Evolutionary conservation across 305 asterid species (phyloP), one percentile per base, ranked within the genome.

Genomic region (Galium porrigens): DNA sequence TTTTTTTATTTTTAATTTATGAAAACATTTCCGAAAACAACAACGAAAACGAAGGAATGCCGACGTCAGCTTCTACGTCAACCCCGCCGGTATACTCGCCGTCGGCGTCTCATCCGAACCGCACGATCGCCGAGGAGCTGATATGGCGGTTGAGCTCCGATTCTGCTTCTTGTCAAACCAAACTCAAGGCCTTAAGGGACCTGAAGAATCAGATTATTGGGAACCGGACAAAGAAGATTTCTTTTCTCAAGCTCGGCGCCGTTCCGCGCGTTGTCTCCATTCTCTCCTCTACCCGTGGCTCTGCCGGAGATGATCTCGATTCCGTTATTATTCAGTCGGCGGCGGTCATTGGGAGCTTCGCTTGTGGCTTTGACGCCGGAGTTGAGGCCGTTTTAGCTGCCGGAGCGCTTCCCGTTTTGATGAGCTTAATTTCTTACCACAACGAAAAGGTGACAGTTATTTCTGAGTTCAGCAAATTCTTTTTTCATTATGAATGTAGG

Each of bases 181-280:
- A 85, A 76, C 83, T 89, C 41, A 84, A 84, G 74, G 83, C 88
- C 7, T 68, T 92, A 69, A 79, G 99, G 76, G 95, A 85, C 63
- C 77, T 92, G 67, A 92, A 92, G 81, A 92, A 92, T 72, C 96
- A 85, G 71, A 92, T 92, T 12, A 92, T 92, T 18, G 99, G 99
- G 7, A 92, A 87, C 70, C 99, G 88, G 5, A 92, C 96, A 1
- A 89, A 87, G 66, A 92, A 92, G 80, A 73, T 85, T 4, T 79
- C 82, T 44, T 92, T 79, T 68, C 74, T 92, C 70, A 87, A 86
- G 79, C 88, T 89, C 61, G 95, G 95, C 53, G 99, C 99, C 49
- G 95, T 85, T 58, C 89, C 94, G 39, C 78, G 76, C 44, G 83
- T 92, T 56, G 88, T 83, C 69, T 70, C 86, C 3, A 75, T 84